phyloP scores from a whole-genome alignment of 805 yeast species.

The Saccharomycopsis vini region DNA sequence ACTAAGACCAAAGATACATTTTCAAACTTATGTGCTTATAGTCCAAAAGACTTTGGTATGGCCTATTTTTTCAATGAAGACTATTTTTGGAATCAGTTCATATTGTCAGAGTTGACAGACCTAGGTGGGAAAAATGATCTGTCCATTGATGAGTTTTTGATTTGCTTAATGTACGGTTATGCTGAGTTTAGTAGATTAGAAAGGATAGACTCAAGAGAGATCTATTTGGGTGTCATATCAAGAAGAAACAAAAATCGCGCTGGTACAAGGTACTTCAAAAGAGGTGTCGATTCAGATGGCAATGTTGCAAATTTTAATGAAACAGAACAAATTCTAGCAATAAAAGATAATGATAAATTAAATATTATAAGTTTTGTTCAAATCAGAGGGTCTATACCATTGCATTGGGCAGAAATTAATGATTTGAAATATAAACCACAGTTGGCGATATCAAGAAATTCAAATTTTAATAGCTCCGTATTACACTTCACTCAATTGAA shows the following conservation, averaged over 20 bases:
- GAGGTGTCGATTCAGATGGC: conserved; percentile 84
- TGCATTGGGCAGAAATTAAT: conserved; percentile 91
- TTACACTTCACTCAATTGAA: conserved; percentile 61
- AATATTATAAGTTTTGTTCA: conserved; percentile 55
- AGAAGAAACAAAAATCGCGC: conserved; percentile 74
- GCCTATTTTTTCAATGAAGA: no score
- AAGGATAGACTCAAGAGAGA: conserved; percentile 32
- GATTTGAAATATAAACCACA: conserved; percentile 80
- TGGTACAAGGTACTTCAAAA: conserved; percentile 92
- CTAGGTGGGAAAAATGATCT: conserved; percentile 19
- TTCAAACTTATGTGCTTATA: no score
- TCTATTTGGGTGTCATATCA: conserved; percentile 64
- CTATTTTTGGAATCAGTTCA: conserved; percentile 84
- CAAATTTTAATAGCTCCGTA: conserved; percentile 55
- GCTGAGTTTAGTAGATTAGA: conserved; percentile 37
- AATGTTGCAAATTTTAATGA: conserved; percentile 86
- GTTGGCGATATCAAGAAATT: conserved; percentile 50
- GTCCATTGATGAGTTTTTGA: conserved; percentile 26
- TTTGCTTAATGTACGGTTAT: conserved; percentile 83
- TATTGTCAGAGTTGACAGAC: conserved; percentile 44
- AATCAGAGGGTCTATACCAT: conserved; percentile 95
- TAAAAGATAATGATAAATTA: conserved; percentile 18
- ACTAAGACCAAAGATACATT: no score
- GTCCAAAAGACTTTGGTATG: no score
- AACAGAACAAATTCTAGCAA: conserved; percentile 70